Base-by-base conservation (phyloP, 106 monocot genomes). In the Platanthera zijinensis region DNA sequence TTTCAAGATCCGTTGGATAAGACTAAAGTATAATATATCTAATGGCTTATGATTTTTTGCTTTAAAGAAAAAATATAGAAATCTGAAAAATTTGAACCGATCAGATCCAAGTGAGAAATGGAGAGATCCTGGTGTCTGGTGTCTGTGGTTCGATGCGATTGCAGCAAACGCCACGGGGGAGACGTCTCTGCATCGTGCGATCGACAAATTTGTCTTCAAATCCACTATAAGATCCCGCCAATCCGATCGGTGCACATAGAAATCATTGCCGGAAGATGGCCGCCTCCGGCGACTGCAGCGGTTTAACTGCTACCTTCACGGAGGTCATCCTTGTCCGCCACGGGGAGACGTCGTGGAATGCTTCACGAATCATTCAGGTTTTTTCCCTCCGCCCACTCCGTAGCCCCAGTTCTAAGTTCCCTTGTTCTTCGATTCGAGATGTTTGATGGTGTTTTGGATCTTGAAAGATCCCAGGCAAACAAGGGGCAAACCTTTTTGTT, bases 281-380 rank as follows among this genome's bases (percentile, higher is more conserved):
- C 5, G 22, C 72, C 72, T 8, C 51, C 22, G 72, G 72, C 21
- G 72, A 72, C 8, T 50, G 72, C 50, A 22, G 51, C 15, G 72
- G 51, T 10, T 72, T 51, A 21, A 7, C 53, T 19, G 8, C 51
- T 73, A 84, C 75, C 19, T 89, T 82, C 64, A 78, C 95, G 21
- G 95, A 95, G 85, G 76, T 95, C 51, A 86, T 90, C 51, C 80
- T 92, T 56, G 84, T 95, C 25, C 88, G 95, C 13, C 95, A 95
- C 69, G 95, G 95, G 19, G 92, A 95, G 86, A 95, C 92, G 25
- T n/a, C 82, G 21, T 95, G 86, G 80, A 95, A 95, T 63, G 92
- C 92, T 28, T 78, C 86, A 71, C 85, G 71, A 50, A 90, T 88
- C 73, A 77, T 95, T 50, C 95, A 95, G 92, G 95, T 86, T 72